Percentiles rank a stretch among this genome's conserved stretches.
These are phyloP conservation scores for Eragrostis curvula DNA, from an alignment of 176 grass and related monocot species.

Conservation along the genomic window DNA sequence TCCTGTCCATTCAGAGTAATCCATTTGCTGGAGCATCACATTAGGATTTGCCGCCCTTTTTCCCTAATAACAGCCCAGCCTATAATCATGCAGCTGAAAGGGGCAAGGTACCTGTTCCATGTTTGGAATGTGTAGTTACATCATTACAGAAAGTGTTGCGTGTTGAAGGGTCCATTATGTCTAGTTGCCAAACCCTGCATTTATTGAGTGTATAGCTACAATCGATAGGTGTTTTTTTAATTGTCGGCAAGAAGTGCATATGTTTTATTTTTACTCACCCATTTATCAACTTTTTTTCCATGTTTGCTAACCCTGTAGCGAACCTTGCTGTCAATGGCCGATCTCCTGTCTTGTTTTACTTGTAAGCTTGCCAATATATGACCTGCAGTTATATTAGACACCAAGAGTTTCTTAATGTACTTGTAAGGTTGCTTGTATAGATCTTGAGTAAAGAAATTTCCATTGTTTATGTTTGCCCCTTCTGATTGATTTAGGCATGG, in stretches of 20 bases:
- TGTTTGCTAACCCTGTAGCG: background rate
- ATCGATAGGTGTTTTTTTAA: background rate
- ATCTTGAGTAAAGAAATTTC: background rate
- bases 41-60: background rate
- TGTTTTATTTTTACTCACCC: background rate
- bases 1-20: background rate
- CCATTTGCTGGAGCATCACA: background rate
- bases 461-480: background rate
- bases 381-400: background rate
- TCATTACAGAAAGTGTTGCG: background rate
- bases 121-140: slow-evolving; percentile 32
- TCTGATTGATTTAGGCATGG: background rate
- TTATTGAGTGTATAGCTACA: no score
- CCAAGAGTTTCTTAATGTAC: background rate
- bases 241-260: background rate
- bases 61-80: background rate
- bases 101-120: slow-evolving; percentile 5
- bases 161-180: background rate
- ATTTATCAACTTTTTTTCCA: background rate
- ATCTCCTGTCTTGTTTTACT: background rate
- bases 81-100: slow-evolving; percentile 24
- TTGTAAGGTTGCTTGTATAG: background rate
- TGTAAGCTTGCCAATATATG: background rate
- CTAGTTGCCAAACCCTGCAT: slow-evolving; percentile 3
- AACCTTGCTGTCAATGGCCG: background rate